A percentile compares a stretch with the other conserved stretches of the same genome.
Conservation (phyloP, 768 basidiomycete genomes). For the Macrolepiota dolichaula region DNA sequence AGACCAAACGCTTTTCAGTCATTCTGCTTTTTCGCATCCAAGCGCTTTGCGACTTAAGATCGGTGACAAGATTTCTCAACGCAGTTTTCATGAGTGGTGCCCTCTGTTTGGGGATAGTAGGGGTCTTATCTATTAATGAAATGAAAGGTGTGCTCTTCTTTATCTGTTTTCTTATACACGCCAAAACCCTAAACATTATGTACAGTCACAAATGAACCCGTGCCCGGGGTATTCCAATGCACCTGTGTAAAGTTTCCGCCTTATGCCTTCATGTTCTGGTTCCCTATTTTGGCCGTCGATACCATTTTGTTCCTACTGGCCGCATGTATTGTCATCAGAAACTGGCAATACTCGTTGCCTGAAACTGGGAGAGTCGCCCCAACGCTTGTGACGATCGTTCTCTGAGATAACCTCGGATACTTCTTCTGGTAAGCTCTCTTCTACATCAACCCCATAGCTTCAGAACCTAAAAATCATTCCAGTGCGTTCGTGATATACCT, state of each 20-base stretch:
- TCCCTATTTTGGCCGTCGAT: slow-evolving; percentile 27
- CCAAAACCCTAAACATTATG: neutral
- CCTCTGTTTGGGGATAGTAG: slow-evolving; percentile 14
- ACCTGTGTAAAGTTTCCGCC: slow-evolving; percentile 13
- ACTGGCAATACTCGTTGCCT: neutral
- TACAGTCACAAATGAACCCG: slow-evolving; percentile 4
- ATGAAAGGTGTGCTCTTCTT: slow-evolving; percentile 19
- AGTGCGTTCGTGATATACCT: slow-evolving; percentile 22
- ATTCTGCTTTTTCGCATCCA: slow-evolving; percentile 15
- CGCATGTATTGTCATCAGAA: slow-evolving; percentile 15
- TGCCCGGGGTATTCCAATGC: slow-evolving; percentile 13
- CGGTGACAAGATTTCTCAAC: slow-evolving; percentile 15
- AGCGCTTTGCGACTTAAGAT: slow-evolving; percentile 18
- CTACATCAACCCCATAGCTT: neutral
- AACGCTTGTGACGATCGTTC: slow-evolving; percentile 18
- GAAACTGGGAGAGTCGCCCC: slow-evolving; percentile 7
- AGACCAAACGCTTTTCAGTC: slow-evolving; percentile 13
- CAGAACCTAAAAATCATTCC: neutral
- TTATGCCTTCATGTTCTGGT: slow-evolving; percentile 23
- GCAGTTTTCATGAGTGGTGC: slow-evolving; percentile 19
- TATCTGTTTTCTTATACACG: neutral
- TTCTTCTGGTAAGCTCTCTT: slow-evolving; percentile 20
- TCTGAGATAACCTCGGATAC: slow-evolving; percentile 26
- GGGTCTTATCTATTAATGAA: slow-evolving; percentile 14
- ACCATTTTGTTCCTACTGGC: slow-evolving; percentile 23